phyloP scores from a whole-genome alignment of 768 basidiomycete species.

The Lactarius hatsudake region DNA sequence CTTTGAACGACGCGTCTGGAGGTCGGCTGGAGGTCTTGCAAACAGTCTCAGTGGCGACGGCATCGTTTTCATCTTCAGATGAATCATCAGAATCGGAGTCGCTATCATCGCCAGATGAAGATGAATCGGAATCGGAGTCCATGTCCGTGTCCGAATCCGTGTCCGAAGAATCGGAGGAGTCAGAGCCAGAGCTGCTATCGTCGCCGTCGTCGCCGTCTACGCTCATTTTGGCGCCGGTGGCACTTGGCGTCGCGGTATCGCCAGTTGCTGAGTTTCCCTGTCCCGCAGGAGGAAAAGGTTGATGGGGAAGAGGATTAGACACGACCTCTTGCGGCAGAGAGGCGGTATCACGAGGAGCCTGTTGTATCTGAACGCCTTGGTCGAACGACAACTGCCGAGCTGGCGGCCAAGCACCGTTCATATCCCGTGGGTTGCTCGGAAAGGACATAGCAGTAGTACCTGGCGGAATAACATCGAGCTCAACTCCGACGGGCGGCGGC shows the following conservation, averaged over 20 bases:
- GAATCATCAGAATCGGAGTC: neutral
- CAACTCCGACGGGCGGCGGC: neutral
- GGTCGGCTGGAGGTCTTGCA: neutral
- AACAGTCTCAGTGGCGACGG: neutral
- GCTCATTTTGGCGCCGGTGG: neutral
- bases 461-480: neutral
- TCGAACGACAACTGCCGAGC: neutral
- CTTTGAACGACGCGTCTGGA: neutral
- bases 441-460: neutral
- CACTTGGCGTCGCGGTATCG: neutral
- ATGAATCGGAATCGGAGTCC: slow-evolving; percentile 7
- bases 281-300: neutral
- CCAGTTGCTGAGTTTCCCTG: neutral
- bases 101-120: neutral
- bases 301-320: neutral
- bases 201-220: slow-evolving; percentile 1
- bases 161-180: neutral
- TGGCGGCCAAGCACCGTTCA: neutral
- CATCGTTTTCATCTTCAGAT: neutral
- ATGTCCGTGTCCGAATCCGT: neutral
- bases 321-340: neutral
- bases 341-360: neutral
- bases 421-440: neutral
- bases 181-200: neutral
- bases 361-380: neutral